Conservation (phyloP, 495 filamentous ascomycete genomes). For the Penicillium antarcticum region DNA sequence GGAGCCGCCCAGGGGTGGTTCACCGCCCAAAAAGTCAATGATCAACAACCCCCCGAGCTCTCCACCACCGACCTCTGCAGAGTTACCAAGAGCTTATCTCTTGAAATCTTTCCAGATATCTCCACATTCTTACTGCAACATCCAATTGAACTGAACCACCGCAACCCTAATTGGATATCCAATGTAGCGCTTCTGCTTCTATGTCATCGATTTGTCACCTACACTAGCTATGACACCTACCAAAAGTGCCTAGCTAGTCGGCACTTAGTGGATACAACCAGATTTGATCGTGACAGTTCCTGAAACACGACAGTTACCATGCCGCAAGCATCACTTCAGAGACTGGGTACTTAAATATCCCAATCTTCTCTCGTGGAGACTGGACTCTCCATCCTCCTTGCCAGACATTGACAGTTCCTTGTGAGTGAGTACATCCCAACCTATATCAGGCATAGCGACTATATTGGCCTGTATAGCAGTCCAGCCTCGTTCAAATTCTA, state of each 20-base stretch:
- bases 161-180: neutral
- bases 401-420: too few relatives aligned
- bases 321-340: neutral
- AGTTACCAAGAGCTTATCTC: too few relatives aligned
- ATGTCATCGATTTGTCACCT: neutral
- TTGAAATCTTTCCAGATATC: too few relatives aligned
- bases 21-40: neutral
- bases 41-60: neutral
- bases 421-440: too few relatives aligned
- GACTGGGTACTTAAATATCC: neutral
- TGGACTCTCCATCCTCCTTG: neutral
- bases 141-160: too few relatives aligned
- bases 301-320: neutral
- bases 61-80: neutral
- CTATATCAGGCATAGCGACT: too few relatives aligned
- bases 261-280: neutral
- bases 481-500: neutral
- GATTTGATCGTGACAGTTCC: neutral
- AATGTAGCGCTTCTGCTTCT: neutral
- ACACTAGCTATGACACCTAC: too few relatives aligned
- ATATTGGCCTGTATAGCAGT: too few relatives aligned
- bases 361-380: neutral
- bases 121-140: too few relatives aligned
- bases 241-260: neutral
- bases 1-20: neutral